Base-by-base conservation (phyloP, 2,329 filamentous ascomycete genomes). In the Verticillium nonalfalfae region DNA sequence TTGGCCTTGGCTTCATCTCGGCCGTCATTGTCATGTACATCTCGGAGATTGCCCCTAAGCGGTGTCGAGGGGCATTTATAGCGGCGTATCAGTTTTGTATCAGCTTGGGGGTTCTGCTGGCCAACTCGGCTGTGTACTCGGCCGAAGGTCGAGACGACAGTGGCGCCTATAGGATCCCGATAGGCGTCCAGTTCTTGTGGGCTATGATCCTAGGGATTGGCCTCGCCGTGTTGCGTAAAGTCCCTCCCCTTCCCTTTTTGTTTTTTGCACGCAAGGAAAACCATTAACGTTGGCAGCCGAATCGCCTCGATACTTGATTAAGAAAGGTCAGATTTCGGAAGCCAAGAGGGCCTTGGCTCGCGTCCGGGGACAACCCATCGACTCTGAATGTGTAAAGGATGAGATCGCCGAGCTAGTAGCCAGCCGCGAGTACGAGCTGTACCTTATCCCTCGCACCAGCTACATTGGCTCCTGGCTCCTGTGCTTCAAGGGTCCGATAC, bases 11-110 rank as follows among this genome's bases (percentile, higher is more conserved):
- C 66, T 88, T 89, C 71, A 85, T 87, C 63, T 88, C 85, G 2
- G 85, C 87, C 64, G 83, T 87, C 64, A 85, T 89, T 71, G 86
- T 89, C 67, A 76, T 89, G 60, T 90, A 90, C 79, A 90, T 91
- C 87, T 87, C 85, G 56, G 88, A 79, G 67, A 78, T 78, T 63
- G 76, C 77, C 36, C 85, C 85, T 38, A 81, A 79, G 72, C 87
- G 85, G 69, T 84, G 91, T 62, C 86, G 89, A 69, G 89, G 89
- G 69, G 87, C 88, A 60, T 80, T 91, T 63, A 88, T 93, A 10
- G 85, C 87, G 1, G 88, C 87, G 2, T 92, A 92, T 75, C 89
- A 91, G 74, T 91, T 91, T 78, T 90, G 85, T 73, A 88, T 92
- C 74, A 91, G 89, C 57, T 81, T 91, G 64, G 89, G 89, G 71